Evolutionary conservation across 306 rosid species (phyloP).

Genomic region (Cucumis cinereus): DNA sequence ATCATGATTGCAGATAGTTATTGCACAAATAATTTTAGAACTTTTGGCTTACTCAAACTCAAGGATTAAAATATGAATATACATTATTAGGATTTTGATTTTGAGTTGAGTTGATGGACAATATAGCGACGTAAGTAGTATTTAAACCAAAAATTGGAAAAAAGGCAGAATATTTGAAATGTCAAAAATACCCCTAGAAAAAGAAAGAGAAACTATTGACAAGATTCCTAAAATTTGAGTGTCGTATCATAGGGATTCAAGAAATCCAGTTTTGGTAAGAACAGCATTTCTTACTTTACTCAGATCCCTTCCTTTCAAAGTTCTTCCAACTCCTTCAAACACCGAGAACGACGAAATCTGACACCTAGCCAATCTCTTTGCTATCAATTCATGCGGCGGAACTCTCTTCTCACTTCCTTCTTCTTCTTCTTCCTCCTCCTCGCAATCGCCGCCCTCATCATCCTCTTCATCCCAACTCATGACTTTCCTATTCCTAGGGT

Average conservation of each 20-base stretch:
- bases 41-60: no score
- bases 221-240: background rate
- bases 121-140: no score
- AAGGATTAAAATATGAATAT: no score
- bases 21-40: no score
- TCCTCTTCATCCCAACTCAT: background rate
- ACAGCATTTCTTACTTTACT: constrained; percentile 83
- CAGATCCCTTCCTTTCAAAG: constrained; percentile 83
- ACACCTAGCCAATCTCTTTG: constrained; percentile 69
- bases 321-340: constrained; percentile 86
- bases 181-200: background rate
- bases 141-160: background rate
- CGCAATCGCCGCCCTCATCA: background rate
- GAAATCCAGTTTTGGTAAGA: constrained; percentile 68
- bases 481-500: background rate
- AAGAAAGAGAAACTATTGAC: background rate
- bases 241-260: constrained; percentile 30
- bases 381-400: constrained; percentile 77
- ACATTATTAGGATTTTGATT: no score
- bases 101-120: no score
- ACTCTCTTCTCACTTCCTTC: constrained; percentile 4
- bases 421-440: constrained; percentile 24
- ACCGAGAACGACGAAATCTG: constrained; percentile 87
- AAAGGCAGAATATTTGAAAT: background rate
- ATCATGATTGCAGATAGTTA: no score